Percentiles rank a stretch among this genome's conserved stretches.
Evolutionary conservation across 2,329 filamentous ascomycete genomes (phyloP).

Genomic region (Fusarium marasasianum): DNA sequence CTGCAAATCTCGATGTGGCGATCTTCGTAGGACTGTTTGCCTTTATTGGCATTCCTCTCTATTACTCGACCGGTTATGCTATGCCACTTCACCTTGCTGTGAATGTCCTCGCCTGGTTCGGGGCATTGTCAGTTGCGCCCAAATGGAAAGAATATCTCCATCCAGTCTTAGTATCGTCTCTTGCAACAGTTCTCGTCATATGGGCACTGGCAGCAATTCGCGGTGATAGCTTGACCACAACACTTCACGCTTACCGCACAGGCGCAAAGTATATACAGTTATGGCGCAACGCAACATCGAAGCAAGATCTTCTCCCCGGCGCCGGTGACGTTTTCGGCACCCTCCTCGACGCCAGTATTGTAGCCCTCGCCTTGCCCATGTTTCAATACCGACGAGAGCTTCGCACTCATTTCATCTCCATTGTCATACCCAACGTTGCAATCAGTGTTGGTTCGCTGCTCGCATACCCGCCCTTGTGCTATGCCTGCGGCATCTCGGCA

Average conservation of each 20-base stretch:
- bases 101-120: constrained; percentile 62
- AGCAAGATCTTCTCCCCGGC: constrained; percentile 52
- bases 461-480: constrained; percentile 65
- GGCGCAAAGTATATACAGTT: constrained; percentile 62
- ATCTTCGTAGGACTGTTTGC: constrained; percentile 58
- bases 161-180: constrained; percentile 65
- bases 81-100: constrained; percentile 59
- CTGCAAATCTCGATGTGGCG: constrained; percentile 55
- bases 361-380: constrained; percentile 68
- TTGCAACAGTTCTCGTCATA: constrained; percentile 61
- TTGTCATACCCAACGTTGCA: constrained; percentile 62
- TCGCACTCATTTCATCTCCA: constrained; percentile 60
- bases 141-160: constrained; percentile 63
- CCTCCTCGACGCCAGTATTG: constrained; percentile 66
- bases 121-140: constrained; percentile 58
- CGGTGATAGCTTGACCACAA: constrained; percentile 51
- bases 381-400: constrained; percentile 68
- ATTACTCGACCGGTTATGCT: constrained; percentile 62
- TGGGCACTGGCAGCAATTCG: constrained; percentile 61
- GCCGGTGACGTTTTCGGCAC: constrained; percentile 66
- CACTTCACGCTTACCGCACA: constrained; percentile 61
- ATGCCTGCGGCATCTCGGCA: constrained; percentile 63
- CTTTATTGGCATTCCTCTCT: constrained; percentile 63
- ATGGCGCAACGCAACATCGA: constrained; percentile 51
- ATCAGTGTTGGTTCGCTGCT: constrained; percentile 65